Conservation (phyloP, 176 grass and related monocot species). For the Cenchrus purpureus region DNA sequence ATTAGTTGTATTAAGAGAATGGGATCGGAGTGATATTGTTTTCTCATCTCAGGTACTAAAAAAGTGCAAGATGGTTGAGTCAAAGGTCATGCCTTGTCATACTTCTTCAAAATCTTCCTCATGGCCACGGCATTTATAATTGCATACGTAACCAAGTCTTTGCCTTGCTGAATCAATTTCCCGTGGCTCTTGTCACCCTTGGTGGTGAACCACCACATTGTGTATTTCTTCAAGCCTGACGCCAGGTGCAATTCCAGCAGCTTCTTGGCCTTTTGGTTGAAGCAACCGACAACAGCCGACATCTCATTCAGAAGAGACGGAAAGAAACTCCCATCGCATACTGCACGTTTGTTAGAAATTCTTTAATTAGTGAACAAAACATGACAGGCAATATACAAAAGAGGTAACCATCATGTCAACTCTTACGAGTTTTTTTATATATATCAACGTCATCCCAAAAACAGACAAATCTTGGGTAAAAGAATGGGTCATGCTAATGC, state of each 20-base stretch:
- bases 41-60: neutral
- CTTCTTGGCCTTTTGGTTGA: constrained; percentile 82
- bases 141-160: constrained; percentile 84
- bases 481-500: neutral
- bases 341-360: constrained; percentile 51
- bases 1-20: neutral
- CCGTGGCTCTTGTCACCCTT: constrained; percentile 55
- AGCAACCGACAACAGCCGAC: constrained; percentile 81
- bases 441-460: neutral
- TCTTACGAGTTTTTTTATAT: neutral
- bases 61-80: neutral
- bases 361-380: constrained; percentile 19
- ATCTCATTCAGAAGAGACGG: constrained; percentile 79
- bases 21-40: neutral
- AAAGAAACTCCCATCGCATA: constrained; percentile 91
- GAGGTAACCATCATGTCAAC: neutral
- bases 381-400: neutral
- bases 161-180: constrained; percentile 64
- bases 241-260: constrained; percentile 76
- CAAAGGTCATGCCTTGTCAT: constrained; percentile 67
- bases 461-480: neutral
- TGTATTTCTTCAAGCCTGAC: constrained; percentile 73
- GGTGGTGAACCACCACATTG: constrained; percentile 48
- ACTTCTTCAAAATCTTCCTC: constrained; percentile 95
- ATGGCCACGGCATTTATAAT: constrained; percentile 94